These are phyloP conservation scores for Globisporangium cederbergense DNA, from an alignment of 352 stramenopile genomes.

Conservation along the genomic window DNA sequence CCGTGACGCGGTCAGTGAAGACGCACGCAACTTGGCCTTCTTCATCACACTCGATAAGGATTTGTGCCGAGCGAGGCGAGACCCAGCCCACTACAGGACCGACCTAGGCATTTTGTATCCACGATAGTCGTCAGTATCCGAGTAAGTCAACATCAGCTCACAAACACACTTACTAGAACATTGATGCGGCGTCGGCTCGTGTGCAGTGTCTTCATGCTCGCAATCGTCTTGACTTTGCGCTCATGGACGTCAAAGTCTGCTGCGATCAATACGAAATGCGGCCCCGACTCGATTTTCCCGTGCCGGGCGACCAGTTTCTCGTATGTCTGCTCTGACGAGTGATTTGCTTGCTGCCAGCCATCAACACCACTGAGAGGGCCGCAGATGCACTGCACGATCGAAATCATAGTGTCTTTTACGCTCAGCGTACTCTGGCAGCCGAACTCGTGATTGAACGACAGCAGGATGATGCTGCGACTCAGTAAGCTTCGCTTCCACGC, in stretches of 20 bases:
- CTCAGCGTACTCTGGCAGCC: conserved; percentile 24
- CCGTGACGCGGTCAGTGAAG: conserved; percentile 32
- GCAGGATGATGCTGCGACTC: conserved; percentile 20
- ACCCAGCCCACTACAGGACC: conserved; percentile 46
- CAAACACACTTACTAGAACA: conserved; percentile 8
- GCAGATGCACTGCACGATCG: conserved; percentile 37
- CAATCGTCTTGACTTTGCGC: background rate
- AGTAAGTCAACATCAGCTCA: background rate
- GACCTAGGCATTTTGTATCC: conserved; percentile 17
- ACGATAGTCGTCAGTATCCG: background rate
- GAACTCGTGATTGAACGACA: conserved; percentile 17
- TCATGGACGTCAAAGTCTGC: background rate
- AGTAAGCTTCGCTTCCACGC: conserved; percentile 27
- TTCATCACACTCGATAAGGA: conserved; percentile 42
- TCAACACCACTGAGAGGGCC: conserved; percentile 21
- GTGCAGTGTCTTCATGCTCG: background rate
- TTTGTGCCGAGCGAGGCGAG: conserved; percentile 21
- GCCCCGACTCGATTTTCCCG: conserved; percentile 1
- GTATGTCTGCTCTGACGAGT: background rate
- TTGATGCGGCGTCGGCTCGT: background rate
- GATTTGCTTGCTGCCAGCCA: too few relatives aligned
- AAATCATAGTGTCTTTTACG: conserved; percentile 35
- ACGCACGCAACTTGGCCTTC: conserved; percentile 35
- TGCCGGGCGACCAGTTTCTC: conserved; percentile 8
- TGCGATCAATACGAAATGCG: conserved; percentile 4